phyloP scores from a whole-genome alignment of 805 yeast species.

The Debaryomyces prosopidis region DNA sequence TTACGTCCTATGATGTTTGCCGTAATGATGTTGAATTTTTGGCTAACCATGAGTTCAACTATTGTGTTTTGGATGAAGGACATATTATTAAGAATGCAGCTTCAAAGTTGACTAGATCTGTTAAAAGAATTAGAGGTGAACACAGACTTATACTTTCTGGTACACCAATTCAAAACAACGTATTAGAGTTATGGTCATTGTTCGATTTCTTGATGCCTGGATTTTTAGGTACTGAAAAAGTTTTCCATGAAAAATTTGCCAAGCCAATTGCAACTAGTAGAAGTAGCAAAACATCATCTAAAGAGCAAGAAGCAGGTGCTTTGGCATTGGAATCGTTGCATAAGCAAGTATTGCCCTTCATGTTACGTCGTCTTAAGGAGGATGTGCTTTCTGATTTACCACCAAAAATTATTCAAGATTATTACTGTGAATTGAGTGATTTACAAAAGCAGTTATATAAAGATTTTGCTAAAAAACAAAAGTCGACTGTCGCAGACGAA shows the following conservation, averaged over 20 bases:
- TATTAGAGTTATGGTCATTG: slow-evolving; percentile 93
- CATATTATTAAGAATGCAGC: slow-evolving; percentile 92
- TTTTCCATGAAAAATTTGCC: slow-evolving; percentile 93
- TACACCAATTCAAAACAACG: slow-evolving; percentile 97
- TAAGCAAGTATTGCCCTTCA: slow-evolving; percentile 93
- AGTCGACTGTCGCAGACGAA: slow-evolving; percentile 65
- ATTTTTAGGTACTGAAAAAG: slow-evolving; percentile 90
- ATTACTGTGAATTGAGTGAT: slow-evolving; percentile 93
- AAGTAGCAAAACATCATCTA: slow-evolving; percentile 82
- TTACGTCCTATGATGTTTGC: slow-evolving; percentile 94
- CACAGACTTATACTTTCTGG: slow-evolving; percentile 92
- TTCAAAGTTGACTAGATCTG: slow-evolving; percentile 86
- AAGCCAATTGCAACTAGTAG: slow-evolving; percentile 95
- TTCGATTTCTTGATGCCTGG: slow-evolving; percentile 99
- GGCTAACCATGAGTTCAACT: slow-evolving; percentile 69
- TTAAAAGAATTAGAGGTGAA: slow-evolving; percentile 77
- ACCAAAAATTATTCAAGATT: slow-evolving; percentile 97
- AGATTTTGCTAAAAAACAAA: slow-evolving; percentile 87
- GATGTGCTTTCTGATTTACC: slow-evolving; percentile 95
- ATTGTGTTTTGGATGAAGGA: slow-evolving; percentile 96
- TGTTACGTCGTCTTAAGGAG: slow-evolving; percentile 93
- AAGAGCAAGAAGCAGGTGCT: slow-evolving; percentile 96
- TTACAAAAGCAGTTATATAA: slow-evolving; percentile 84
- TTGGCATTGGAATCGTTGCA: slow-evolving; percentile 93
- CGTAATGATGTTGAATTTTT: slow-evolving; percentile 82